A percentile compares a stretch with the other conserved stretches of the same genome.
Evolutionary conservation across 768 basidiomycete genomes (phyloP).

Genomic region (Tephrocybe sp.): DNA sequence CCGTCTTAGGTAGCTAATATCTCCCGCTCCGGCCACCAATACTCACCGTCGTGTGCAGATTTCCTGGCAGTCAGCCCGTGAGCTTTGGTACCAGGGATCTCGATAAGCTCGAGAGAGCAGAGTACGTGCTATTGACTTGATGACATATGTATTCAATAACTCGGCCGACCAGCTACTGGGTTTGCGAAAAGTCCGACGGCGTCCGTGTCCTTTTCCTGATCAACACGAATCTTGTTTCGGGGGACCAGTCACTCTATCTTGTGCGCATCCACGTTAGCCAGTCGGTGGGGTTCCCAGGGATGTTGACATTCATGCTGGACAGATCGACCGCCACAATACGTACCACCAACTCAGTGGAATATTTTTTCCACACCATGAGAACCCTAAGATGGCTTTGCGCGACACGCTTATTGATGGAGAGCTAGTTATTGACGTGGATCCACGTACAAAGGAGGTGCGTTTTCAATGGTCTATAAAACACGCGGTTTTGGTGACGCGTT

Average conservation of each 20-base stretch:
- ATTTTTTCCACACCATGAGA: slow-evolving; percentile 87
- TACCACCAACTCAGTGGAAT: slow-evolving; percentile 76
- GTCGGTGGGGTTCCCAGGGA: background rate
- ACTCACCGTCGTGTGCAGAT: slow-evolving; percentile 43
- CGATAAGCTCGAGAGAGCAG: slow-evolving; percentile 73
- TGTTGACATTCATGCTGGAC: background rate
- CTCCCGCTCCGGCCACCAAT: background rate
- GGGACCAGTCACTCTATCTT: slow-evolving; percentile 66
- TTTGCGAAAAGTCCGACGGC: slow-evolving; percentile 98
- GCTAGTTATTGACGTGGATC: slow-evolving; percentile 88
- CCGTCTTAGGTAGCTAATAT: slow-evolving; percentile 52
- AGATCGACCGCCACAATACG: slow-evolving; percentile 95
- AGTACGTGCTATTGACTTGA: slow-evolving; percentile 48
- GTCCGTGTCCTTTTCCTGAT: slow-evolving; percentile 86
- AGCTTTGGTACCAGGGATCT: slow-evolving; percentile 77
- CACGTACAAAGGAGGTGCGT: slow-evolving; percentile 61
- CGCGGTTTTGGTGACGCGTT: slow-evolving; percentile 4
- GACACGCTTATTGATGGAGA: slow-evolving; percentile 92
- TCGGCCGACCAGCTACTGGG: slow-evolving; percentile 79
- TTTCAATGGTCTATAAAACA: background rate
- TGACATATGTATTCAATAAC: slow-evolving; percentile 4
- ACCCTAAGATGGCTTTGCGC: slow-evolving; percentile 60
- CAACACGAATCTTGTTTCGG: slow-evolving; percentile 49
- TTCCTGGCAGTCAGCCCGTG: slow-evolving; percentile 95
- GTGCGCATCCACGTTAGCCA: slow-evolving; percentile 42